Percentiles rank a stretch among this genome's conserved stretches.
Conservation (phyloP, 129 eudicot species). For the Chrysanthemum makinoi region DNA sequence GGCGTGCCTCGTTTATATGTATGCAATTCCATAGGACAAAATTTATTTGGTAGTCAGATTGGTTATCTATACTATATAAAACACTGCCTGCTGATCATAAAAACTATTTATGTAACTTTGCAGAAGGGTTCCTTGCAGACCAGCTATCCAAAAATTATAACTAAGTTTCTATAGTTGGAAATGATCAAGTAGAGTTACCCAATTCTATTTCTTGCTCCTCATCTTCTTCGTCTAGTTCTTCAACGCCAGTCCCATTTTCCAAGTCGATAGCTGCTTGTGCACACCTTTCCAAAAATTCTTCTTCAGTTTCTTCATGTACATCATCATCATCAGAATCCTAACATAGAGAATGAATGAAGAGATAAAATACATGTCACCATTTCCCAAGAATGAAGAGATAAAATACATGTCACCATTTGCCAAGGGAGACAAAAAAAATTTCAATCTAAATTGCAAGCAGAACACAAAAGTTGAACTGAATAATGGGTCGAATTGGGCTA, state of each 20-base stretch:
- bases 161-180: conserved; percentile 6
- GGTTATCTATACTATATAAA: not conserved
- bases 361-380: not conserved
- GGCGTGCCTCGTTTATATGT: not conserved
- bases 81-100: not conserved
- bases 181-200: conserved; percentile 39
- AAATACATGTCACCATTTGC: not conserved
- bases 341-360: not conserved
- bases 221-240: conserved; percentile 64
- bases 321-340: conserved; percentile 52
- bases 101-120: not conserved
- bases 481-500: conserved; percentile 1
- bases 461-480: no score
- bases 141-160: not conserved
- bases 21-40: not conserved
- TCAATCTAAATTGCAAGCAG: not conserved
- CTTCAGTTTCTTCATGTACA: conserved; percentile 76
- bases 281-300: conserved; percentile 71
- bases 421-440: not conserved
- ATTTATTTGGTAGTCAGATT: no score
- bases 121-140: not conserved
- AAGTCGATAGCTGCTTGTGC: conserved; percentile 65
- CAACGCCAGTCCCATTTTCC: conserved; percentile 60
- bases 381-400: not conserved
- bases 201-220: conserved; percentile 65